Percentiles rank a stretch among this genome's conserved stretches.
These are phyloP conservation scores for Xylaria sp. DNA, from an alignment of 495 filamentous ascomycete species.

Conservation along the genomic window DNA sequence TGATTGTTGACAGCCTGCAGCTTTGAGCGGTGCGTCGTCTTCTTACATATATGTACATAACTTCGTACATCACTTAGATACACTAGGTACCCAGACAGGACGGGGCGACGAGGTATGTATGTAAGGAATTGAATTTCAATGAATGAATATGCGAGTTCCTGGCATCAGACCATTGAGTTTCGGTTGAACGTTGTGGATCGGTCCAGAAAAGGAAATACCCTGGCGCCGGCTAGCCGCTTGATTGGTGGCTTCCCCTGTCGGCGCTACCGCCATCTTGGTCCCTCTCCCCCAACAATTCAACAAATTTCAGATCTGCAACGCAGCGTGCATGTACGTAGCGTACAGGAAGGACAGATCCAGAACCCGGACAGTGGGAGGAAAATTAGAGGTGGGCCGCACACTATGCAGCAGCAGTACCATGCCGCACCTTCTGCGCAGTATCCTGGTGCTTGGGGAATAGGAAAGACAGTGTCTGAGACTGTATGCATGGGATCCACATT, in stretches of 20 bases:
- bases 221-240: constrained; percentile 18
- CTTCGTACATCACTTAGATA: too few relatives aligned
- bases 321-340: background rate
- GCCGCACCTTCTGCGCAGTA: background rate
- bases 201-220: constrained; percentile 38
- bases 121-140: background rate
- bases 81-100: too few relatives aligned
- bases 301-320: constrained; percentile 39
- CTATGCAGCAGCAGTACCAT: background rate
- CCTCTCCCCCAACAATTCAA: constrained; percentile 47
- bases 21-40: background rate
- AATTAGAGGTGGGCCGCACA: background rate
- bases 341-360: constrained; percentile 6
- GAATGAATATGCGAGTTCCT: background rate
- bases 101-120: background rate
- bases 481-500: constrained; percentile 14
- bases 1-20: background rate
- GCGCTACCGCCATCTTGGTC: constrained; percentile 33
- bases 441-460: background rate
- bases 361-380: constrained; percentile 3
- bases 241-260: constrained; percentile 35
- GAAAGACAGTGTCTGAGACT: constrained; percentile 13
- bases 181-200: background rate
- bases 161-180: constrained; percentile 6
- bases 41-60: too few relatives aligned